Evolutionary conservation across 2,329 filamentous ascomycete genomes (phyloP).

Genomic region (Penicillium sp.): DNA sequence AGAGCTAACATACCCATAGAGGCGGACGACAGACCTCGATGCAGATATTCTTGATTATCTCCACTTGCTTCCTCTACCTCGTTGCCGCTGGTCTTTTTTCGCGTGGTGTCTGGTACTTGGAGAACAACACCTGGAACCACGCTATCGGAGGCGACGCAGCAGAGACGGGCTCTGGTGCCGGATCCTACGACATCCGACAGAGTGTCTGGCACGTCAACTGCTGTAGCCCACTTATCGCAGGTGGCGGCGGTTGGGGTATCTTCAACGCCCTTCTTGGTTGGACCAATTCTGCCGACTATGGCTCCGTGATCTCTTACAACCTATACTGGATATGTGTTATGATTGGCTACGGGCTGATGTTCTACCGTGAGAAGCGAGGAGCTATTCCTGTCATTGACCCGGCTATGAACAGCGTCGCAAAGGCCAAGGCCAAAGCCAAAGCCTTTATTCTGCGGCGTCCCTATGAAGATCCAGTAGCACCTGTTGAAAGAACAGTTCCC

Average conservation of each 20-base stretch:
- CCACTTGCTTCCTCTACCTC: constrained; percentile 79
- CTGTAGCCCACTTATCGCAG: constrained; percentile 69
- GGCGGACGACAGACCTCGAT: constrained; percentile 64
- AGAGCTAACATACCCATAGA: constrained; percentile 27
- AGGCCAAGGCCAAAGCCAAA: constrained; percentile 12
- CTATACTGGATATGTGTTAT: constrained; percentile 64
- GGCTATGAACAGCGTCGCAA: constrained; percentile 5
- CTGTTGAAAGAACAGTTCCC: background rate
- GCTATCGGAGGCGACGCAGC: constrained; percentile 48
- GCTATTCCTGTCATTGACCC: constrained; percentile 19
- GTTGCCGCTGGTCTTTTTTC: constrained; percentile 81
- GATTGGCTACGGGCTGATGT: constrained; percentile 18
- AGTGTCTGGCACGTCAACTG: constrained; percentile 85
- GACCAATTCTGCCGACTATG: constrained; percentile 84
- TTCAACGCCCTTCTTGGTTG: constrained; percentile 84
- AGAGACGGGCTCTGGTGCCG: constrained; percentile 64
- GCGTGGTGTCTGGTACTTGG: constrained; percentile 69
- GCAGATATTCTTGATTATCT: constrained; percentile 76
- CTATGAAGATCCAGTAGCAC: constrained; percentile 3
- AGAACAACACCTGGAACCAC: constrained; percentile 56
- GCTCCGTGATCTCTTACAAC: constrained; percentile 82
- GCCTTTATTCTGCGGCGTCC: constrained; percentile 18
- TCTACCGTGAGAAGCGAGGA: constrained; percentile 18
- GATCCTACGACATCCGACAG: constrained; percentile 73
- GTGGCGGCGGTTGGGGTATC: constrained; percentile 78